phyloP scores from a whole-genome alignment of 192 early-diverging fungal genomes.

The Jimgerdemannia flammicorona region DNA sequence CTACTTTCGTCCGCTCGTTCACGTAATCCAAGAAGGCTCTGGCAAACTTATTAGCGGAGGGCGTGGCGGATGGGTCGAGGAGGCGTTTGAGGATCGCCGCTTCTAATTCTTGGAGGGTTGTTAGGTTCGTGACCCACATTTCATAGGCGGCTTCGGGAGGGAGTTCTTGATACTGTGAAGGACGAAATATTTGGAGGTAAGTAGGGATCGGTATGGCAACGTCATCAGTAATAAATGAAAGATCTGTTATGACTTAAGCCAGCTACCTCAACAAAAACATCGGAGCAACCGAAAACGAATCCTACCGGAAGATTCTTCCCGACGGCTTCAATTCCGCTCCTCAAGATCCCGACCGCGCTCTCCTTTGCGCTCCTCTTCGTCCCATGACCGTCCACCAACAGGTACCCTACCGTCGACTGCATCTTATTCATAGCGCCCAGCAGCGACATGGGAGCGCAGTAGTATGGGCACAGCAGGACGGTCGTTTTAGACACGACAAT shows the following conservation, averaged over 20 bases:
- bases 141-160: neutral
- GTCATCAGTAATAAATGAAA: no score
- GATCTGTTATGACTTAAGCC: no score
- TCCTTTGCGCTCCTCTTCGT: neutral
- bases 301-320: neutral
- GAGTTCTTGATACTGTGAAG: no score
- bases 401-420: conserved; percentile 30
- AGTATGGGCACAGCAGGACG: conserved; percentile 39
- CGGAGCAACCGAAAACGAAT: neutral
- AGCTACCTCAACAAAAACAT: no score
- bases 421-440: conserved; percentile 48
- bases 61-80: neutral
- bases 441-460: conserved; percentile 45
- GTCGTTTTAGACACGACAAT: conserved; percentile 23
- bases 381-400: conserved; percentile 5
- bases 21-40: neutral
- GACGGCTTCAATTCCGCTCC: neutral
- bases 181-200: no score
- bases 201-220: no score
- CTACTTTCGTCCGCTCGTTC: neutral
- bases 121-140: neutral
- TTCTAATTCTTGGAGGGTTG: neutral
- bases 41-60: neutral
- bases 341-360: neutral
- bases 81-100: neutral